Evolutionary conservation across 257 asterid genomes (phyloP), one percentile per base, ranked within the genome.

Genomic region (Forsythia viridissima): DNA sequence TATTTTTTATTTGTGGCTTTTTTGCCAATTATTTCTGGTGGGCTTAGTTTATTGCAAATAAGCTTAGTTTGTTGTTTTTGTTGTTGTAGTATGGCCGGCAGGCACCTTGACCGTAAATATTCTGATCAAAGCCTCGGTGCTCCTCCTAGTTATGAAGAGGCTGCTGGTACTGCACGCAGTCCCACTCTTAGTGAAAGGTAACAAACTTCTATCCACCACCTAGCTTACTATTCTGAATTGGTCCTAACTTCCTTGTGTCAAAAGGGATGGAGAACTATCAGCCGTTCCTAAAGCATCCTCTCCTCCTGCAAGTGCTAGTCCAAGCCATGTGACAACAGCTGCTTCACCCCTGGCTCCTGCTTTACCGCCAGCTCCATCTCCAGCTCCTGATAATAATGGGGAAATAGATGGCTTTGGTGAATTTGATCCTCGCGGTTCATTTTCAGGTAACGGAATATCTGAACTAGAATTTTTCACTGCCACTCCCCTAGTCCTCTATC

Each of bases 81-180:
- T 24, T 21, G 37, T 21, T 63, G 37, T 24, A 21, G 20, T 83
- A 70, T 83, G 71, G 73, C 71, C 57, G 88, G 86, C 55, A 87
- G 84, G 82, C 77, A 70, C 75, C 84, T 86, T 71, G 96, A 89
- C 34, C 87, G 82, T 74, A 92, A 85, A 84, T 83, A 83, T 85
- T 90, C 97, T 78, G 97, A 86, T 51, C 94, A 88, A 88, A 90
- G 83, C 82, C 82, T 83, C 79, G 88, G 85, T 77, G 94, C 91
- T 59, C 97, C 97, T 85, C 98, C 98, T 77, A 91, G 88, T 87
- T 96, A 90, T 38, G 98, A 92, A 87, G 98, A 96, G 78, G 94
- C 85, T 82, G 91, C 87, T 83, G 86, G 92, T 84, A 86, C 91
- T 71, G 75, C 88, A 76, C 99, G 79, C 68, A 91, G 97, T 77